phyloP scores from a whole-genome alignment of 2,329 filamentous ascomycete species.

The Tolypocladium ovalisporum region DNA sequence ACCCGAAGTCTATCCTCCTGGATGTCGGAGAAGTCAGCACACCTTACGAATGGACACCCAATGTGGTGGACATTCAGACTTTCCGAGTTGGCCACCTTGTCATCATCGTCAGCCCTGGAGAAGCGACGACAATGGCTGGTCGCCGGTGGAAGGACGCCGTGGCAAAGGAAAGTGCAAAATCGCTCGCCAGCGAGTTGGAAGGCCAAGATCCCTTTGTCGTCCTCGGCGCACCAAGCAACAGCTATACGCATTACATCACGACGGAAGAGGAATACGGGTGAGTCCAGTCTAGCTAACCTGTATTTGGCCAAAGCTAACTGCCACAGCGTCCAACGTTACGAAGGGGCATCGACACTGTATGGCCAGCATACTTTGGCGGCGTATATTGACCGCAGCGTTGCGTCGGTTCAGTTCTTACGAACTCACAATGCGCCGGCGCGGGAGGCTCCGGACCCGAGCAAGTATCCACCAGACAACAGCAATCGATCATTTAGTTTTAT shows the following conservation, averaged over 20 bases:
- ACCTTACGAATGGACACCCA: slow-evolving; percentile 80
- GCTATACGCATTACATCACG: slow-evolving; percentile 69
- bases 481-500: slow-evolving; percentile 70
- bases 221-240: slow-evolving; percentile 78
- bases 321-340: slow-evolving; percentile 65
- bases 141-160: slow-evolving; percentile 73
- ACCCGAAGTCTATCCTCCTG: slow-evolving; percentile 72
- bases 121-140: slow-evolving; percentile 86
- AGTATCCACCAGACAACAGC: slow-evolving; percentile 65
- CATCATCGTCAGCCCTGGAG: slow-evolving; percentile 76
- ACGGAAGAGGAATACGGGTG: slow-evolving; percentile 53
- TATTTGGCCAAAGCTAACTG: background rate
- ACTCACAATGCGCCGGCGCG: slow-evolving; percentile 24
- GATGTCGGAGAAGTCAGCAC: slow-evolving; percentile 67
- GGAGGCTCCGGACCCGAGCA: slow-evolving; percentile 29
- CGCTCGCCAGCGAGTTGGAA: slow-evolving; percentile 28
- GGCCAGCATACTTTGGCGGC: slow-evolving; percentile 76
- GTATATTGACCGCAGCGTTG: slow-evolving; percentile 70
- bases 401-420: slow-evolving; percentile 56
- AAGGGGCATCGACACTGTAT: slow-evolving; percentile 81
- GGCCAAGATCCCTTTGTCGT: slow-evolving; percentile 55
- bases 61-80: slow-evolving; percentile 79
- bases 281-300: slow-evolving; percentile 4
- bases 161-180: slow-evolving; percentile 31
- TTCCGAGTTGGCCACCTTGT: slow-evolving; percentile 74